These are phyloP conservation scores for Botryobasidium botryosum DNA, from an alignment of 768 basidiomycete species.

Conservation along the genomic window DNA sequence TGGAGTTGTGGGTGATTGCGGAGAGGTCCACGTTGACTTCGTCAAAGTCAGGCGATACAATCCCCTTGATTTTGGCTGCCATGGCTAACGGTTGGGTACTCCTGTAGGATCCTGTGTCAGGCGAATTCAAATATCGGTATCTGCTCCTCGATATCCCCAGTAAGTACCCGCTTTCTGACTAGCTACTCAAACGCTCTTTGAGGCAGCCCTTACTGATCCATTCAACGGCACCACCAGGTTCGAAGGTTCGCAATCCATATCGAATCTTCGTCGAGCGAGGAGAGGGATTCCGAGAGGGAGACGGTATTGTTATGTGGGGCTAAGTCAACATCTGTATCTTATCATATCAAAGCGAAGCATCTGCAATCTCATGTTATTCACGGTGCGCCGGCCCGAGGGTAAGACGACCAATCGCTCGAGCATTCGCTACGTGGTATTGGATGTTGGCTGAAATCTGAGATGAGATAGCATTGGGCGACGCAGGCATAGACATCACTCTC, in stretches of 20 bases:
- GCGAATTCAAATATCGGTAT: conserved; percentile 11
- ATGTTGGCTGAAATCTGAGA: too few species aligned
- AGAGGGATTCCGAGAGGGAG: conserved; percentile 8
- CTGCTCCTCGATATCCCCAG: conserved; percentile 11
- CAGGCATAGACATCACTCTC: conserved; percentile 39
- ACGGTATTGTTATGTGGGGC: conserved; percentile 11
- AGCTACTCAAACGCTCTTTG: neutral
- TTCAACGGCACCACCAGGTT: conserved; percentile 5
- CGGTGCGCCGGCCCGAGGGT: too few species aligned
- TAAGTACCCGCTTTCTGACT: conserved; percentile 2
- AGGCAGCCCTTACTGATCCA: neutral
- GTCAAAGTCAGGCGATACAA: conserved; percentile 1
- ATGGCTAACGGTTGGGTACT: neutral
- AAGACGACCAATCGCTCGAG: too few species aligned
- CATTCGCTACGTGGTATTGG: too few species aligned
- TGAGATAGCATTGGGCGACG: too few species aligned
- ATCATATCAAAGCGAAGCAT: too few species aligned
- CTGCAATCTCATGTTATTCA: too few species aligned
- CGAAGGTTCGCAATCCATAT: conserved; percentile 3
- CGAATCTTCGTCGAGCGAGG: conserved; percentile 12
- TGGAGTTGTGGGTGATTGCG: conserved; percentile 1
- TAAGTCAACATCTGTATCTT: too few species aligned
- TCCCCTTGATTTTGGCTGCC: neutral
- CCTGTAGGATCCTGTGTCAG: conserved; percentile 5
- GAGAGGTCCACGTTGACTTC: conserved; percentile 11